Evolutionary conservation across 1,284 basidiomycete genomes (phyloP), one percentile per base, ranked within the genome.

Genomic region (Lignosus rhinocerotis): DNA sequence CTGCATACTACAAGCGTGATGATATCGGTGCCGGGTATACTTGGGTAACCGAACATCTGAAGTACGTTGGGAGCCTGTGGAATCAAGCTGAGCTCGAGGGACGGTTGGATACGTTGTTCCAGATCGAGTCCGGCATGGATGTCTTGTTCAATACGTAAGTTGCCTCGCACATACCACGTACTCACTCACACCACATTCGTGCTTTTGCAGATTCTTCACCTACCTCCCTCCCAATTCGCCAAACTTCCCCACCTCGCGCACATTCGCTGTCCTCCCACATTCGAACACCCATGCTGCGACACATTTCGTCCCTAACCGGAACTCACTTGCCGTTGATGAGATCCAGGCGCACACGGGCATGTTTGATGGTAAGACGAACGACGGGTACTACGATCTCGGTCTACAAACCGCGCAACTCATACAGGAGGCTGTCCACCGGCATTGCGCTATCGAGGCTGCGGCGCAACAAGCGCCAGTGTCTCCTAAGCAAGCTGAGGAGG

Each of bases 41-140:
- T 14, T 96, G 89, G 87, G 86, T 89, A 4, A 86, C 82, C 19
- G 94, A 96, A 63, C 96, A 98, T 72, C 85, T 97, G 83, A 90
- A 89, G 67, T 98, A 93, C 72, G 88, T 97, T 14, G 86, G 88
- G 41, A 93, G 84, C 62, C 76, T 98, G 11, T 98, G 94, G 94
- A 90, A 96, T 66, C 84, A 88, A 61, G 77, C 81, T 31, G 80
- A 77, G 1, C 75, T 95, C 70, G 79, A 80, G 51, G 73, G 72
- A 55, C 82, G 96, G 31, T 67, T 96, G 53, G 83, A 87, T 33
- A 76, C 75, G 21, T 71, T 96, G 42, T 73, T 90, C 51, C 77
- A 80, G 43, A 78, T 87, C 52, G 84, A 87, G 51, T 73, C 81
- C 53, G 75, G 82, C 52, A 75, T 85, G 61, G 87, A 86, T 0